These are phyloP conservation scores for Alternaria dauci DNA, from an alignment of 2,329 filamentous ascomycete species.

Conservation along the genomic window DNA sequence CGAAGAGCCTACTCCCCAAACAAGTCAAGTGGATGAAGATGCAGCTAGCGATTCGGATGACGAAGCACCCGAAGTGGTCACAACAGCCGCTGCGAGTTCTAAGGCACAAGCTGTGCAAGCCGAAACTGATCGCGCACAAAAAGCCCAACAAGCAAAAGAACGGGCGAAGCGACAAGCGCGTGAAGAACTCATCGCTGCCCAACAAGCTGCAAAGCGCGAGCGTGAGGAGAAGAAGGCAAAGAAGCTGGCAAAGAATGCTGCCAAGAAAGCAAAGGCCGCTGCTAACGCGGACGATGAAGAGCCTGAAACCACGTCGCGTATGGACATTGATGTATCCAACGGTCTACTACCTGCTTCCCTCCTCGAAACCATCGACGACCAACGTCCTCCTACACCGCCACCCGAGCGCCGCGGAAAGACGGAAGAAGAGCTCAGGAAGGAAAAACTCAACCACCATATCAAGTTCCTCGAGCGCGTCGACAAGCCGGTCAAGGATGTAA, in stretches of 20 bases:
- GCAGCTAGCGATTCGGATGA: constrained; percentile 48
- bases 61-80: constrained; percentile 51
- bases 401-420: constrained; percentile 30
- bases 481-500: constrained; percentile 60
- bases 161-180: constrained; percentile 40
- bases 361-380: constrained; percentile 56
- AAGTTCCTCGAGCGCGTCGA: constrained; percentile 60
- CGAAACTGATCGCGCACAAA: constrained; percentile 41
- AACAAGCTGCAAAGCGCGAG: constrained; percentile 45
- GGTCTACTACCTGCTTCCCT: constrained; percentile 62
- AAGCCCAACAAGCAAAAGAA: constrained; percentile 41
- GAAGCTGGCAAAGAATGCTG: constrained; percentile 32
- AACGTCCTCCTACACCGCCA: constrained; percentile 57
- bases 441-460: constrained; percentile 58
- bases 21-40: constrained; percentile 30
- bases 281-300: constrained; percentile 17
- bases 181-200: constrained; percentile 41
- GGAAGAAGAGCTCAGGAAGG: constrained; percentile 48
- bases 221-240: constrained; percentile 43
- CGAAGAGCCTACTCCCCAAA: constrained; percentile 10
- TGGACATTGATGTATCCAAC: constrained; percentile 52
- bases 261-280: constrained; percentile 22
- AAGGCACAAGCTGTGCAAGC: constrained; percentile 40
- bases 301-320: constrained; percentile 4
- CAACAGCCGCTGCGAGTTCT: constrained; percentile 40